phyloP scores from a whole-genome alignment of 2,329 filamentous ascomycete species.

The Xylaria sp. region DNA sequence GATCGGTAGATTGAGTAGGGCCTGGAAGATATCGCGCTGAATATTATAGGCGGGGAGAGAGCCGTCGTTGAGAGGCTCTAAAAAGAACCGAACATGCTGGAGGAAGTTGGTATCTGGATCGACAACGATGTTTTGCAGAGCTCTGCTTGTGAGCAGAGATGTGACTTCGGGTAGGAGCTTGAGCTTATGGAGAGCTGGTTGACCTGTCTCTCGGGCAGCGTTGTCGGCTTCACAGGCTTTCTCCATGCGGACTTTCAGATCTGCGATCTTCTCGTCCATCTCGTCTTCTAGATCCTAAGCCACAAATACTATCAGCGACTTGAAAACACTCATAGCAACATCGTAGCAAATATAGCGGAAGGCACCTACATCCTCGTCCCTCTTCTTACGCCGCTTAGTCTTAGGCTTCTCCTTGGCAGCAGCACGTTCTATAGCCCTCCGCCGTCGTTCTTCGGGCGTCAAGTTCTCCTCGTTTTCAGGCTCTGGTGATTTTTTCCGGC shows the following conservation, averaged over 20 bases:
- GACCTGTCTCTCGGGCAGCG: constrained; percentile 77
- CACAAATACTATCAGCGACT: constrained; percentile 14
- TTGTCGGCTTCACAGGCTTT: constrained; percentile 89
- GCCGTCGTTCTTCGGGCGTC: constrained; percentile 84
- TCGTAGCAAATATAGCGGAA: not conserved
- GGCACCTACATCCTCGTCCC: constrained; percentile 82
- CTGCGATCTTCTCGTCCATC: constrained; percentile 88
- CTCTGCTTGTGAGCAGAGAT: constrained; percentile 87
- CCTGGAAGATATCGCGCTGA: constrained; percentile 90
- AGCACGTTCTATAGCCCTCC: constrained; percentile 83
- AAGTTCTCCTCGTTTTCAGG: constrained; percentile 80
- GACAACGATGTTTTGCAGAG: constrained; percentile 82
- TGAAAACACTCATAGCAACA: not conserved
- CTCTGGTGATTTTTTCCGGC: constrained; percentile 63
- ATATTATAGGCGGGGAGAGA: constrained; percentile 97
- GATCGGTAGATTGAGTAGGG: constrained; percentile 82
- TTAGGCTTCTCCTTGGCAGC: constrained; percentile 89
- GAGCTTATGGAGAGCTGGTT: constrained; percentile 91
- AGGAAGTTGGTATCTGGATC: constrained; percentile 96
- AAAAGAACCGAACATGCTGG: constrained; percentile 94
- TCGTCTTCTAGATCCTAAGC: constrained; percentile 85
- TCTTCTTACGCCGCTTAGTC: constrained; percentile 77
- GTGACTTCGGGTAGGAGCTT: constrained; percentile 93
- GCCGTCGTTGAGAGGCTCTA: constrained; percentile 93
- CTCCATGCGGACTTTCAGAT: constrained; percentile 90